Conservation (phyloP, 805 yeast genomes). For the Yamadazyma ubonensis region DNA sequence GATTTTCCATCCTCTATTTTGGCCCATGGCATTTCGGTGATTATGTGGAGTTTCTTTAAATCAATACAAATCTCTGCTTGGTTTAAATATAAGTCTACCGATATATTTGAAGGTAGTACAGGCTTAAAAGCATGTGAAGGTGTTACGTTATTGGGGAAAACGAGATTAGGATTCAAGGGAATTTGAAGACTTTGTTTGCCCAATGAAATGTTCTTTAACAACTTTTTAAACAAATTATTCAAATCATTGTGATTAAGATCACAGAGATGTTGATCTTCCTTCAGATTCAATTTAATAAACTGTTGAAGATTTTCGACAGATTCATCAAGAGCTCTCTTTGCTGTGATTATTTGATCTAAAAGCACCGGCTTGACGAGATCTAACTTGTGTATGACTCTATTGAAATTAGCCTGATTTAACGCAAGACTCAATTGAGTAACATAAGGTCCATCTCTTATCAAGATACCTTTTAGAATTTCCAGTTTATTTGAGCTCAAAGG, state of each 20-base stretch:
- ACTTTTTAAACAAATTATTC: constrained; percentile 23
- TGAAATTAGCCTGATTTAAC: constrained; percentile 43
- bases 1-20: constrained; percentile 47
- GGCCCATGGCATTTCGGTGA: constrained; percentile 64
- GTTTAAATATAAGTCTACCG: constrained; percentile 57
- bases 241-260: constrained; percentile 16
- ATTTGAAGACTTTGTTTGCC: constrained; percentile 36
- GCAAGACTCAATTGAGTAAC: constrained; percentile 48
- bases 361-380: constrained; percentile 32
- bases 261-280: background rate
- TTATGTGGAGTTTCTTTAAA: constrained; percentile 47
- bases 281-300: constrained; percentile 9
- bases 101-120: constrained; percentile 43
- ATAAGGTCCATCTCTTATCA: constrained; percentile 54
- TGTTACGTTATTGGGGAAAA: constrained; percentile 57
- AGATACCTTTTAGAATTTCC: constrained; percentile 58
- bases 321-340: constrained; percentile 43
- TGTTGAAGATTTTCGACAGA: constrained; percentile 25
- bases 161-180: constrained; percentile 50
- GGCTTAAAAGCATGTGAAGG: constrained; percentile 43
- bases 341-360: constrained; percentile 46
- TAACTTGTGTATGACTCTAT: constrained; percentile 30
- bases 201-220: constrained; percentile 25
- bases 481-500: constrained; percentile 57
- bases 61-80: constrained; percentile 66